Evolutionary conservation across 2,329 filamentous ascomycete genomes (phyloP).

Genomic region (Penicillium sp.): DNA sequence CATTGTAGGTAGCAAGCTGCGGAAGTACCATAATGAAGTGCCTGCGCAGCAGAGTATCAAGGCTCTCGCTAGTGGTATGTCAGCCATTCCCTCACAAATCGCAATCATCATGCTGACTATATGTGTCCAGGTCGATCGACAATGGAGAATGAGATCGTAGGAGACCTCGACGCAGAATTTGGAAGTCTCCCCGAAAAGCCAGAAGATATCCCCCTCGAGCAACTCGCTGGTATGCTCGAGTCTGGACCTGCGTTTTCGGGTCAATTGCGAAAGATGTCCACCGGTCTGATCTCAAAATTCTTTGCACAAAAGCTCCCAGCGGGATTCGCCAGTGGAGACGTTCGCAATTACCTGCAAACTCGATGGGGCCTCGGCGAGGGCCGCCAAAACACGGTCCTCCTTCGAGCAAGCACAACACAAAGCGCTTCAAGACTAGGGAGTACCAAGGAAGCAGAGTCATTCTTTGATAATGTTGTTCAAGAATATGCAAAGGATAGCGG

Average conservation of each 20-base stretch:
- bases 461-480: slow-evolving; percentile 18
- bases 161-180: slow-evolving; percentile 40
- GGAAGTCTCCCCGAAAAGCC: slow-evolving; percentile 36
- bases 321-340: slow-evolving; percentile 18
- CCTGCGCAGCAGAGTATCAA: slow-evolving; percentile 5
- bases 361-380: slow-evolving; percentile 24
- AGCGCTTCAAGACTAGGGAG: slow-evolving; percentile 15
- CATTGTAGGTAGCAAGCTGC: slow-evolving; percentile 23
- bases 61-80: neutral
- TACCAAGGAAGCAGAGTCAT: slow-evolving; percentile 13
- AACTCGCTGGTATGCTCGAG: slow-evolving; percentile 28
- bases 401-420: slow-evolving; percentile 21
- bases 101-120: neutral
- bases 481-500: slow-evolving; percentile 13
- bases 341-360: slow-evolving; percentile 18
- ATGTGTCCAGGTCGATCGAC: slow-evolving; percentile 34
- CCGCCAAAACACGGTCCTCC: slow-evolving; percentile 13
- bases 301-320: slow-evolving; percentile 28
- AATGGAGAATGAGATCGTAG: slow-evolving; percentile 42
- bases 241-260: slow-evolving; percentile 21
- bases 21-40: slow-evolving; percentile 31
- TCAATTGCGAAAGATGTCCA: slow-evolving; percentile 27
- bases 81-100: neutral
- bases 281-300: slow-evolving; percentile 24
- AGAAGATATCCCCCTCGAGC: slow-evolving; percentile 34